phyloP scores from a whole-genome alignment of 148 eudicot genomes.

The Chenopodium formosanum region DNA sequence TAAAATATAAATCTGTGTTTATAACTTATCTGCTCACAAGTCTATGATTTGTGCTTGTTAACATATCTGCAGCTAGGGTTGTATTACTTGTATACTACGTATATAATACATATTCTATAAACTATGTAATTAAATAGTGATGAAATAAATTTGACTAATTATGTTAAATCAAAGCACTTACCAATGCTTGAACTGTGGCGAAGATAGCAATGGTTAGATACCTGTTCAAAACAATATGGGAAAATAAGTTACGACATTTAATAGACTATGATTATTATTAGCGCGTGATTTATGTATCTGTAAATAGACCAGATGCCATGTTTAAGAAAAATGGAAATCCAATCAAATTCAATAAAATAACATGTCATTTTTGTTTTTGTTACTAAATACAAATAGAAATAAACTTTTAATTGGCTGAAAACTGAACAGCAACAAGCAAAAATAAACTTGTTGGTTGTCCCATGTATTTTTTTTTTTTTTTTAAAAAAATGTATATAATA shows the following conservation, averaged over 20 bases:
- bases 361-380: not conserved
- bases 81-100: no score
- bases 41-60: no score
- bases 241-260: not conserved
- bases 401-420: not conserved
- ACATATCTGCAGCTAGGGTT: no score
- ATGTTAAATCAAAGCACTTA: conserved; percentile 21
- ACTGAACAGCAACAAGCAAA: not conserved
- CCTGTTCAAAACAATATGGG: conserved; percentile 35
- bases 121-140: no score
- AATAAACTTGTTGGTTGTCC: not conserved
- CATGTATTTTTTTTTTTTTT: not conserved
- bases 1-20: no score
- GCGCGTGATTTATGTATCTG: not conserved
- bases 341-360: not conserved
- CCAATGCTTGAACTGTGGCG: conserved; percentile 76
- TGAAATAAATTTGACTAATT: no score
- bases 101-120: no score
- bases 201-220: conserved; percentile 81
- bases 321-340: not conserved
- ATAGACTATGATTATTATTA: no score
- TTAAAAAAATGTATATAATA: not conserved
- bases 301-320: not conserved
- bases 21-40: no score
- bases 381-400: no score